Evolutionary conservation across 192 early-diverging fungal species (phyloP).

Genomic region (Rhizophagus sp.): DNA sequence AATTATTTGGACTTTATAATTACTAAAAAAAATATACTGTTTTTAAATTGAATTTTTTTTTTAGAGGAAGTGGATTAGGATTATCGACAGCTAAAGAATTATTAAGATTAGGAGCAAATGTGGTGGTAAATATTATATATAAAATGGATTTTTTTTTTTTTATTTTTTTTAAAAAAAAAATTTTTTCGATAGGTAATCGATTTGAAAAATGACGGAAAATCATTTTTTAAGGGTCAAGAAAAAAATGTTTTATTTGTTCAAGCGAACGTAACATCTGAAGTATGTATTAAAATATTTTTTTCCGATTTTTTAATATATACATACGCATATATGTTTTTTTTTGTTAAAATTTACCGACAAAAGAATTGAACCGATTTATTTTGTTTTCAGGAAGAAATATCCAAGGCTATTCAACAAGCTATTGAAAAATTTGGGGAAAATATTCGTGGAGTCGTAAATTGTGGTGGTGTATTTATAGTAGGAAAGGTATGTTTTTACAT

Average conservation of each 20-base stretch:
- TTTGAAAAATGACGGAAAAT: not conserved
- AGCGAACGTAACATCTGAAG: not conserved
- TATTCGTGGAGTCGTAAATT: slow-evolving; percentile 14
- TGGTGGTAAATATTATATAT: not conserved
- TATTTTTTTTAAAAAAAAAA: no score
- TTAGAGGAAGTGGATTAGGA: slow-evolving; percentile 11
- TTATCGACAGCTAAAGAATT: not conserved
- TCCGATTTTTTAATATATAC: no score
- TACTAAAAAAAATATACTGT: not conserved
- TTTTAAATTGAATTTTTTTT: no score
- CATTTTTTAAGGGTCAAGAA: not conserved
- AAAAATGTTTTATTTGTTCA: not conserved
- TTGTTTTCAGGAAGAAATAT: not conserved
- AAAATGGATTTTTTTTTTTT: no score
- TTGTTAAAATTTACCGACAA: not conserved
- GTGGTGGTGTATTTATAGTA: not conserved
- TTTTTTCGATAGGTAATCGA: not conserved
- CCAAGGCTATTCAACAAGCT: not conserved
- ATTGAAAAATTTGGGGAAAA: slow-evolving; percentile 7
- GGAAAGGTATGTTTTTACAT: not conserved
- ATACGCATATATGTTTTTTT: not conserved
- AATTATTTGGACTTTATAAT: no score
- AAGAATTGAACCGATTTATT: not conserved
- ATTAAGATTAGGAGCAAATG: not conserved
- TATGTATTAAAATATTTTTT: not conserved